Evolutionary conservation across 371 early-diverging fungal species (phyloP).

Genomic region (Enteropsectra breve): DNA sequence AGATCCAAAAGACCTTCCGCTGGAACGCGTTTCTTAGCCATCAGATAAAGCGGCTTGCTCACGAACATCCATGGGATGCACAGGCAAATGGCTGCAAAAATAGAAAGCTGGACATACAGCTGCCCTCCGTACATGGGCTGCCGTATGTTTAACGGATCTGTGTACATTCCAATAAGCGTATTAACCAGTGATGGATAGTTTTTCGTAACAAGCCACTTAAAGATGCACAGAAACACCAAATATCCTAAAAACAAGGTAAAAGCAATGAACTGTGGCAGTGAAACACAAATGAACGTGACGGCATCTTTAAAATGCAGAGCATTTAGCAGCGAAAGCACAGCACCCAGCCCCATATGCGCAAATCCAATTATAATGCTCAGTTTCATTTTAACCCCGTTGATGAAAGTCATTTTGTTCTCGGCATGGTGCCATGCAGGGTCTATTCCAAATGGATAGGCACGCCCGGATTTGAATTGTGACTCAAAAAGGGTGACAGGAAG

Average conservation of each 20-base stretch:
- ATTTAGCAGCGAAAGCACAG: slow-evolving; percentile 77
- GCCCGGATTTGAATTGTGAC: slow-evolving; percentile 65
- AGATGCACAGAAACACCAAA: slow-evolving; percentile 75
- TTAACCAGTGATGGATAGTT: slow-evolving; percentile 84
- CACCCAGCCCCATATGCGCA: slow-evolving; percentile 88
- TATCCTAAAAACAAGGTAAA: slow-evolving; percentile 87
- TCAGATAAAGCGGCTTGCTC: slow-evolving; percentile 75
- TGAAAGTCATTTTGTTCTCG: slow-evolving; percentile 72
- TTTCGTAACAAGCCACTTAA: slow-evolving; percentile 85
- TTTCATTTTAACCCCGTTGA: slow-evolving; percentile 99
- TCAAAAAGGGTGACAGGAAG: slow-evolving; percentile 67
- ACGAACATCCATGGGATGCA: slow-evolving; percentile 97
- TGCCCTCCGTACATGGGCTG: slow-evolving; percentile 62
- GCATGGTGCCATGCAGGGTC: slow-evolving; percentile 83
- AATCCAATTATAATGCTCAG: slow-evolving; percentile 91
- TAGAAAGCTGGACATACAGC: slow-evolving; percentile 69
- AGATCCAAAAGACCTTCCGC: slow-evolving; percentile 46
- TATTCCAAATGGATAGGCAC: slow-evolving; percentile 63
- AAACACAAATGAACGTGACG: slow-evolving; percentile 70
- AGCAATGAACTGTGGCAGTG: slow-evolving; percentile 84
- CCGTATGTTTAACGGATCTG: slow-evolving; percentile 78
- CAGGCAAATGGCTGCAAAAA: slow-evolving; percentile 72
- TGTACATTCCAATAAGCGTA: slow-evolving; percentile 94
- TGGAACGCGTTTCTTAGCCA: slow-evolving; percentile 26
- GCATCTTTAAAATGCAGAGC: slow-evolving; percentile 72